A percentile compares a stretch with the other conserved stretches of the same genome.
Conservation (phyloP, 345 rosid species). For the Draba incana region DNA sequence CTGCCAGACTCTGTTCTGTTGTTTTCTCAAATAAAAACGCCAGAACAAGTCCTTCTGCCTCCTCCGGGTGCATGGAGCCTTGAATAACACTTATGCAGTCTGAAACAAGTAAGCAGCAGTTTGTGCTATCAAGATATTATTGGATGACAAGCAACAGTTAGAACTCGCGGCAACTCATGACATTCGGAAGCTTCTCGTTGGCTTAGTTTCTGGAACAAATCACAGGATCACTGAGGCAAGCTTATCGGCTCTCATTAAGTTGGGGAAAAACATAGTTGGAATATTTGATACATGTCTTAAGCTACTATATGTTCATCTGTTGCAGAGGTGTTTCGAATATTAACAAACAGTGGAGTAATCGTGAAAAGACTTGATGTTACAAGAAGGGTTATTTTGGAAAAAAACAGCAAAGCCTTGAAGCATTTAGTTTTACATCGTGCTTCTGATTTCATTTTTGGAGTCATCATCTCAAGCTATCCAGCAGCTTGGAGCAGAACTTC, state of each 20-base stretch:
- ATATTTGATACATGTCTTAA: conserved; percentile 71
- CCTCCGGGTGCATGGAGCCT: conserved; percentile 65
- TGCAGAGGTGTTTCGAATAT: conserved; percentile 80
- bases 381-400: conserved; percentile 80
- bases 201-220: conserved; percentile 66
- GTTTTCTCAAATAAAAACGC: conserved; percentile 59
- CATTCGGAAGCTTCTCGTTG: conserved; percentile 64
- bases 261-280: conserved; percentile 89
- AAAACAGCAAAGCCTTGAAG: conserved; percentile 75
- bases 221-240: conserved; percentile 71
- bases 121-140: conserved; percentile 69
- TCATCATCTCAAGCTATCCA: conserved; percentile 91
- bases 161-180: conserved; percentile 65
- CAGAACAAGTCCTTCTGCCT: conserved; percentile 60
- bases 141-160: conserved; percentile 71
- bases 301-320: conserved; percentile 72
- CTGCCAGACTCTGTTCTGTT: conserved; percentile 71
- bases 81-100: conserved; percentile 69
- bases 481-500: conserved; percentile 85
- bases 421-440: conserved; percentile 77
- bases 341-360: conserved; percentile 81
- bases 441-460: conserved; percentile 77
- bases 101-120: conserved; percentile 55
- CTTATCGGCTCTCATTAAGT: conserved; percentile 69
- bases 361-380: conserved; percentile 80